phyloP scores from a whole-genome alignment of 306 rosid genomes.

The Alnus rubra region DNA sequence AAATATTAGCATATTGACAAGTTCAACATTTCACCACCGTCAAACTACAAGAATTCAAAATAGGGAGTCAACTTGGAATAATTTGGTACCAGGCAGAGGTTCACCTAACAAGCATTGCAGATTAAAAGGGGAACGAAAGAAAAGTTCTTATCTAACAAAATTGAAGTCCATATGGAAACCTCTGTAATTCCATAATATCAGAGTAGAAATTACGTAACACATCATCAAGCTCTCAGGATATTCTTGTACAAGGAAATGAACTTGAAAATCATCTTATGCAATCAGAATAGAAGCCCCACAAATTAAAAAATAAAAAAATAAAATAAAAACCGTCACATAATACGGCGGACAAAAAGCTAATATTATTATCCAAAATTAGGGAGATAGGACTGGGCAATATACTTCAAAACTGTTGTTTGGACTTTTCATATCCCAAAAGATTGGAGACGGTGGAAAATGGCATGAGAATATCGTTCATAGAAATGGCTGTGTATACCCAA shows the following conservation, averaged over 20 bases:
- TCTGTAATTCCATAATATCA: neutral
- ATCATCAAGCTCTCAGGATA: slow-evolving; percentile 14
- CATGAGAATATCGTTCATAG: slow-evolving; percentile 8
- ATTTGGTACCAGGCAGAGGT: neutral
- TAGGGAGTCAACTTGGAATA: neutral
- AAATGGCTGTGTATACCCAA: neutral
- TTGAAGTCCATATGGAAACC: neutral
- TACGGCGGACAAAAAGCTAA: neutral
- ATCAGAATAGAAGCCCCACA: slow-evolving; percentile 26
- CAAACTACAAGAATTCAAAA: neutral
- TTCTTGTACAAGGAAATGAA: slow-evolving; percentile 15
- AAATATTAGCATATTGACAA: neutral
- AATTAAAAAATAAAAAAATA: neutral
- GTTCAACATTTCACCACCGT: neutral
- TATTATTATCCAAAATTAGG: slow-evolving; percentile 4
- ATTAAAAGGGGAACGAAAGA: neutral
- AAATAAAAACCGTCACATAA: slow-evolving; percentile 16
- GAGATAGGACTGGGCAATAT: slow-evolving; percentile 3
- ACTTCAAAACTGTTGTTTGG: slow-evolving; percentile 25
- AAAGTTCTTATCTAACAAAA: neutral
- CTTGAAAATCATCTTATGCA: slow-evolving; percentile 9
- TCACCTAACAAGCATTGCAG: slow-evolving; percentile 3
- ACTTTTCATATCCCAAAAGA: slow-evolving; percentile 2
- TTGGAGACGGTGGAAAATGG: slow-evolving; percentile 5
- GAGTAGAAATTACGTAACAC: neutral